Evolutionary conservation across 1,284 basidiomycete genomes (phyloP).

Genomic region (Ceratobasidium sp.): DNA sequence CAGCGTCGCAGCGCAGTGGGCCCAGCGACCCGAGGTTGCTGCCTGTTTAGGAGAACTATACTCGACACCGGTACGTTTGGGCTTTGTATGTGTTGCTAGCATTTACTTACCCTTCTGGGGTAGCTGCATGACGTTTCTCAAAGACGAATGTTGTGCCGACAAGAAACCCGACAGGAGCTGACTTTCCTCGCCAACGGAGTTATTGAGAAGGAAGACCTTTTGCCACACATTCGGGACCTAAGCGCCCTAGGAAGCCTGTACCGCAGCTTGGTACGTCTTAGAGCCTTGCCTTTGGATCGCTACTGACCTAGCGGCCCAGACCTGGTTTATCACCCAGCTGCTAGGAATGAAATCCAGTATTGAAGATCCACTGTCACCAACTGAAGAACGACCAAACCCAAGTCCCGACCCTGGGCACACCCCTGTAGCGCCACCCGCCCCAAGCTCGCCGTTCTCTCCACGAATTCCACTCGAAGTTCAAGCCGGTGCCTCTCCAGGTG

Average conservation of each 20-base stretch:
- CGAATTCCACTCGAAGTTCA: conserved; percentile 59
- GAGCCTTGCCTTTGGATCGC: neutral
- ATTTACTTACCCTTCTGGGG: neutral
- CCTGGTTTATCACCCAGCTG: conserved; percentile 84
- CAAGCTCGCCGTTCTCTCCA: conserved; percentile 66
- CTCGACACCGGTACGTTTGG: conserved; percentile 55
- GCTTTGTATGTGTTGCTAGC: neutral
- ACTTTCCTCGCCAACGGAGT: conserved; percentile 68
- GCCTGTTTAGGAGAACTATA: conserved; percentile 67
- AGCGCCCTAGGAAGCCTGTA: conserved; percentile 85
- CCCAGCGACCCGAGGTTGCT: conserved; percentile 83
- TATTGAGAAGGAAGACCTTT: conserved; percentile 77
- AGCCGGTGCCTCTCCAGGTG: conserved; percentile 60
- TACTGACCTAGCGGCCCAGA: conserved; percentile 60
- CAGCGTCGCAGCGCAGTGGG: conserved; percentile 75
- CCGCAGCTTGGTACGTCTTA: conserved; percentile 77
- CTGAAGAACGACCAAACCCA: conserved; percentile 54
- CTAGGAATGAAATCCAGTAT: conserved; percentile 72
- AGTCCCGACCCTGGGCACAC: conserved; percentile 28
- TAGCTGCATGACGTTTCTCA: conserved; percentile 48
- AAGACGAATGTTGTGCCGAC: conserved; percentile 65
- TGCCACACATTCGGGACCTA: conserved; percentile 78
- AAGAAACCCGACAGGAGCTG: conserved; percentile 83
- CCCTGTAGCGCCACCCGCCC: conserved; percentile 61
- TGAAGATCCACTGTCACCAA: conserved; percentile 67